These are phyloP conservation scores for Tylopilus sp. DNA, from an alignment of 1,284 basidiomycete species.

Conservation along the genomic window DNA sequence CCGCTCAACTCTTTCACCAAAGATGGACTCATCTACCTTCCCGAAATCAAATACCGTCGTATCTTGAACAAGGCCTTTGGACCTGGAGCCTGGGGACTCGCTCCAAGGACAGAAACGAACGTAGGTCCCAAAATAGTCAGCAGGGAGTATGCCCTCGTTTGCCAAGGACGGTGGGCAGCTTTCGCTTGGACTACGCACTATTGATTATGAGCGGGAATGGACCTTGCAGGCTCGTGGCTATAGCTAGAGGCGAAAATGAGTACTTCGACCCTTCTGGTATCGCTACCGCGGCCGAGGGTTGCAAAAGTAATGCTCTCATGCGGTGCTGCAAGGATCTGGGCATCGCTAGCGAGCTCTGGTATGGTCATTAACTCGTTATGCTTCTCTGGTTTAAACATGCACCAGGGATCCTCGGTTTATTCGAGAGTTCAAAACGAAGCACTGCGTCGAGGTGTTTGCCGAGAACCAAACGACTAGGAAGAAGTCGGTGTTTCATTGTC, in stretches of 20 bases:
- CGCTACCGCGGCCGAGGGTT: constrained; percentile 91
- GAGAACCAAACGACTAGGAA: constrained; percentile 82
- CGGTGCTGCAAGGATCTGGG: constrained; percentile 97
- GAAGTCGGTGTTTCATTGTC: constrained; percentile 58
- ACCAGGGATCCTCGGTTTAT: constrained; percentile 93
- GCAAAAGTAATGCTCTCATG: constrained; percentile 97
- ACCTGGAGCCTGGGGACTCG: constrained; percentile 96
- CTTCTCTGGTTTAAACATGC: background rate
- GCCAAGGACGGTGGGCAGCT: constrained; percentile 73
- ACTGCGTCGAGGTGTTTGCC: constrained; percentile 84
- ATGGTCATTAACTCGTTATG: constrained; percentile 14
- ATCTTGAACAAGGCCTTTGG: constrained; percentile 94
- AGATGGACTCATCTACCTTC: constrained; percentile 95
- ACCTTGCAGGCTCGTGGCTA: constrained; percentile 71
- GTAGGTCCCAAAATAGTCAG: constrained; percentile 88
- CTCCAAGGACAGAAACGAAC: constrained; percentile 89
- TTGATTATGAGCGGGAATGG: background rate
- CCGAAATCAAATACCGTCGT: constrained; percentile 97
- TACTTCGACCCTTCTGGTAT: constrained; percentile 93
- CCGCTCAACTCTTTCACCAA: constrained; percentile 1
- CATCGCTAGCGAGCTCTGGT: constrained; percentile 96
- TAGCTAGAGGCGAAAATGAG: constrained; percentile 95
- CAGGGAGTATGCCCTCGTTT: constrained; percentile 93
- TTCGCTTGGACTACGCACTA: background rate
- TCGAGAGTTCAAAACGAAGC: constrained; percentile 83